Evolutionary conservation across 2,329 filamentous ascomycete genomes (phyloP), one percentile per base, ranked within the genome.

Genomic region (Paracamarosporium sp.): DNA sequence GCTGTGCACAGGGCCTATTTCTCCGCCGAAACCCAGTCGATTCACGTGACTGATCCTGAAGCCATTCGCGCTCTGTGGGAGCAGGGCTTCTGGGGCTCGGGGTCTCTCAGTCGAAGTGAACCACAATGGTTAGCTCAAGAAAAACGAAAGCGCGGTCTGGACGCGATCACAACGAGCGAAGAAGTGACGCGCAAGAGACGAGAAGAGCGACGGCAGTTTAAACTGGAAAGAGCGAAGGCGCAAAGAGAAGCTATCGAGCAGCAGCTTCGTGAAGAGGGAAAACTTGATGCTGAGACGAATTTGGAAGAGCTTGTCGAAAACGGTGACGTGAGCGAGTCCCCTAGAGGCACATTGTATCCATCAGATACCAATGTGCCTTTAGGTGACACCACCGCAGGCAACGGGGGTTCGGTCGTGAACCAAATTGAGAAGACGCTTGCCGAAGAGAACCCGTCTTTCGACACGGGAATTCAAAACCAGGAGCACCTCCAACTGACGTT

Each of bases 31-130:
- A 96, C 92, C 3, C 87, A 89, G 28, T 95, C 93, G 0, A 85
- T 99, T 15, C 92, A 97, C 72, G 84, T 99, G 55, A 92, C 87
- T 17, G 90, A 97, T 74, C 82, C 87, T 25, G 82, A 83, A 54
- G 89, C 92, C 3, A 89, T 96, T 61, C 85, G 90, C 53, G 92
- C 89, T 1, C 78, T 99, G 24, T 99, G 96, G 95, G 91, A 97
- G 77, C 92, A 96, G 80, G 95, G 95, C 5, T 99, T 99, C 78
- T 99, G 94, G 77, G 96, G 96, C 46, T 97, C 97, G 77, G 95
- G 95, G 43, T 94, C 83, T 67, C 81, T 98, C 57, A 97, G 93
- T 80, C 88, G 96, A 68, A 97, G 93, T 81, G 94, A 99, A 75
- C 94, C 94, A 3, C 95, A 88, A 66, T 99, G 95, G 95, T 77